These are phyloP conservation scores for Sordariomycetes sp. DNA, from an alignment of 2,329 filamentous ascomycete species.

Conservation along the genomic window DNA sequence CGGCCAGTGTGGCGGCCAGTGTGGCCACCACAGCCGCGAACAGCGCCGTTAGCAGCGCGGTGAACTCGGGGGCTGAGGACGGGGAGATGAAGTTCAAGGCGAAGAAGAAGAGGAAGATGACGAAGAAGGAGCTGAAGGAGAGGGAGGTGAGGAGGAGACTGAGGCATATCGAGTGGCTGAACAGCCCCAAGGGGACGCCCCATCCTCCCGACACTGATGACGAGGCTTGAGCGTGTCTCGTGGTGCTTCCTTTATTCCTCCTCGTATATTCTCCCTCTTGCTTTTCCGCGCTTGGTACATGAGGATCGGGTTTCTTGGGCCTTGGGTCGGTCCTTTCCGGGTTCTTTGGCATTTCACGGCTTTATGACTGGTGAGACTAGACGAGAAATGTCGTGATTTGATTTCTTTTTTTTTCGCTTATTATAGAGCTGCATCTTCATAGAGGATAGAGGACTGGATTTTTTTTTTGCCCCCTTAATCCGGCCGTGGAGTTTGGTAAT, in stretches of 20 bases:
- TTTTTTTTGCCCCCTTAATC: too few relatives aligned
- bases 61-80: conserved; percentile 77
- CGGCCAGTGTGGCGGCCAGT: conserved; percentile 42
- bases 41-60: conserved; percentile 46
- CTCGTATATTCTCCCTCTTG: too few relatives aligned
- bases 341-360: too few relatives aligned
- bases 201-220: conserved; percentile 68
- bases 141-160: conserved; percentile 74
- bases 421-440: too few relatives aligned
- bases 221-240: conserved; percentile 41
- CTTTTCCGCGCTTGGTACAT: too few relatives aligned
- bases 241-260: not conserved
- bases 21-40: conserved; percentile 46
- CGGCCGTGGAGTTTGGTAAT: too few relatives aligned
- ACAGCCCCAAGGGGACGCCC: conserved; percentile 63
- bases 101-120: conserved; percentile 83
- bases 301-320: too few relatives aligned
- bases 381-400: too few relatives aligned
- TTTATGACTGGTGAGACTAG: too few relatives aligned
- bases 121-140: conserved; percentile 91
- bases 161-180: conserved; percentile 75
- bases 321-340: too few relatives aligned
- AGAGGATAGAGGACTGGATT: too few relatives aligned
- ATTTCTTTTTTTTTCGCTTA: too few relatives aligned
- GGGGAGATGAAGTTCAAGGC: conserved; percentile 72